phyloP scores from a whole-genome alignment of 441 rosid genomes.

The Brassica hybrid region DNA sequence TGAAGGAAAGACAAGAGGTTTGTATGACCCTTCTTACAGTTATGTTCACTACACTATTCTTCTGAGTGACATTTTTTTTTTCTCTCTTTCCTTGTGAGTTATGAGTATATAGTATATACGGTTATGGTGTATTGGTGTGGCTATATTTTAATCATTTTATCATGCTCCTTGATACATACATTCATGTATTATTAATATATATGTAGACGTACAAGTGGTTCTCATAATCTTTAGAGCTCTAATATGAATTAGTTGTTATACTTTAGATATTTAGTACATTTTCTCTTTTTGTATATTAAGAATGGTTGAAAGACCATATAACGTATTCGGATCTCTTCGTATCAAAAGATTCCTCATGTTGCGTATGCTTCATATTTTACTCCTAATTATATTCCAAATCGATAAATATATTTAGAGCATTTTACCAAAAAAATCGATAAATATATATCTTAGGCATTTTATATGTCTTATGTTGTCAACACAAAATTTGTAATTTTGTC shows the following conservation, averaged over 20 bases:
- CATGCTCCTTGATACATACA: neutral
- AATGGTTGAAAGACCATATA: neutral
- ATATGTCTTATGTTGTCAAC: too few relatives aligned
- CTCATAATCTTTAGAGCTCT: neutral
- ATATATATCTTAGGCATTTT: too few relatives aligned
- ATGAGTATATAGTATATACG: too few relatives aligned
- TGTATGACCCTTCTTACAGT: conserved; percentile 6
- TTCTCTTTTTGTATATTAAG: neutral
- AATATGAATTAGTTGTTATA: neutral
- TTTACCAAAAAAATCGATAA: too few relatives aligned
- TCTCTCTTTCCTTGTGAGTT: neutral
- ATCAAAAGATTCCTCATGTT: too few relatives aligned
- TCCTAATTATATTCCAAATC: too few relatives aligned
- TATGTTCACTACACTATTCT: conserved; percentile 27
- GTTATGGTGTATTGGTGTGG: too few relatives aligned
- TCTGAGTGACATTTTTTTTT: neutral
- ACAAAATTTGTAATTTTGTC: too few relatives aligned
- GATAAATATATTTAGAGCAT: too few relatives aligned
- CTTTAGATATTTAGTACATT: neutral
- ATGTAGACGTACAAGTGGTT: neutral
- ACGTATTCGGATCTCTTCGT: too few relatives aligned
- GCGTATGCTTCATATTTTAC: too few relatives aligned
- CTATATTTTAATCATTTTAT: too few relatives aligned
- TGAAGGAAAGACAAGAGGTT: conserved; percentile 39
- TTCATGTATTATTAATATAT: conserved; percentile 11